Base-by-base conservation (phyloP, 148 eudicot species). In the Nepenthes gracilis region DNA sequence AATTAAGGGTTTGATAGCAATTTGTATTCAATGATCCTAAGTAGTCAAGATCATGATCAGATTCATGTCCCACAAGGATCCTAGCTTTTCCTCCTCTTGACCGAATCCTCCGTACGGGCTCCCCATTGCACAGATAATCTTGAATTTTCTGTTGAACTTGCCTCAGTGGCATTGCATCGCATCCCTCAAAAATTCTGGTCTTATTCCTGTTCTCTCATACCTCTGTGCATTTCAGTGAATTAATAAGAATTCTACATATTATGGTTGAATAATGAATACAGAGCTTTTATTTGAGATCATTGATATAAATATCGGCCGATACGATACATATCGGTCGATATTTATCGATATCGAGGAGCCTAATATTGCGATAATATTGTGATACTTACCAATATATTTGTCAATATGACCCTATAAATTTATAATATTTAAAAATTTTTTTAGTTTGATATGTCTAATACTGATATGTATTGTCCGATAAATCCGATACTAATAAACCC, bases 81-180 rank as follows among this genome's bases (percentile, higher is more conserved):
- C 95, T 81, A 49, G 92, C 95, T 68, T 77, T 85, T 72, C 95
- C 95, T 61, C 89, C 84, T 69, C 69, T 80, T 60, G 97, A 73
- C 62, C 97, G 81, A 49, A 90, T 85, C 80, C 83, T 88, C 97
- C 97, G 87, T 15, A 83, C 65, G 0, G 92, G 84, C 67, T 90
- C 97, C 33, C 97, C 97, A 63, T 87, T 90, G 75, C 97, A 81
- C 59, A 90, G 66, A 59, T 80, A 87, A 36, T 90, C 95, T 74
- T 90, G 92, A 43, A 90, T 81, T 75, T 85, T 90, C 54, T 83
- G 75, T 60, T 77, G 78, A 36, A 76, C 95, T 73, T 81, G 88
- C 72, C 72, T 87, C 60, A 85, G 61, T 58, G 85, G 82, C 89
- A 85, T 83, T 58, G 82, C 89, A 85, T 83, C 55, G 92, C 97